Percentiles rank a stretch among this genome's conserved stretches.
Evolutionary conservation across 2,329 filamentous ascomycete genomes (phyloP).

Genomic region (Sporothrix brunneoviolacea): DNA sequence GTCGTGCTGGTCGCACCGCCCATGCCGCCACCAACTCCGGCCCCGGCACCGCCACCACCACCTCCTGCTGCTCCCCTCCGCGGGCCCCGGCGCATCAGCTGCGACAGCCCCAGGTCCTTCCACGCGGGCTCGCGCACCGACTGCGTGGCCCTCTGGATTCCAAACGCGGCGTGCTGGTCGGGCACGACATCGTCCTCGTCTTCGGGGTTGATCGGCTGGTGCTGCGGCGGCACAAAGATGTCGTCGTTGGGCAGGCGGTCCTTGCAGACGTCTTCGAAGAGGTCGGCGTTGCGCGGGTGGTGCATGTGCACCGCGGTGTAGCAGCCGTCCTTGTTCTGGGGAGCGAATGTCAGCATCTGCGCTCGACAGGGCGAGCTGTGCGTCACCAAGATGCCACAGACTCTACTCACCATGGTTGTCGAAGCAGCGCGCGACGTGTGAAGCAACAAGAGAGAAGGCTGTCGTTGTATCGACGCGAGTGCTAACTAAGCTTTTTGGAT

Average conservation of each 20-base stretch:
- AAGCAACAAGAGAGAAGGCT: no score
- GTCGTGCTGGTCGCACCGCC: no score
- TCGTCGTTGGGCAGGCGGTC: constrained; percentile 68
- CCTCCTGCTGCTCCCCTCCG: constrained; percentile 17
- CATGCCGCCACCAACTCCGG: neutral
- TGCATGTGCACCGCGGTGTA: constrained; percentile 74
- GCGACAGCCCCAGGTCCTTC: constrained; percentile 69
- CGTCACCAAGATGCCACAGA: no score
- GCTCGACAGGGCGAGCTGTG: no score
- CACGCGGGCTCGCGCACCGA: constrained; percentile 64
- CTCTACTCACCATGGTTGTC: no score
- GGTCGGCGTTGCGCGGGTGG: constrained; percentile 63
- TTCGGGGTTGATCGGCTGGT: constrained; percentile 78
- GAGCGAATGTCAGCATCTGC: no score
- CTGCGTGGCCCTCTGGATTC: constrained; percentile 75
- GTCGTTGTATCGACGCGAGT: no score
- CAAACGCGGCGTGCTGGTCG: constrained; percentile 82
- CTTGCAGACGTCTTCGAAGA: constrained; percentile 70
- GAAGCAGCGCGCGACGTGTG: no score
- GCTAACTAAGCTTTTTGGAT: no score
- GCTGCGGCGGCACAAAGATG: constrained; percentile 71
- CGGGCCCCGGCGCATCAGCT: constrained; percentile 61
- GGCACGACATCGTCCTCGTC: constrained; percentile 86
- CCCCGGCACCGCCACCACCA: neutral
- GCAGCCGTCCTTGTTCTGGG: constrained; percentile 64